Evolutionary conservation across 208 protist genomes (phyloP).

Genomic region (Trypanosoma congolense): DNA sequence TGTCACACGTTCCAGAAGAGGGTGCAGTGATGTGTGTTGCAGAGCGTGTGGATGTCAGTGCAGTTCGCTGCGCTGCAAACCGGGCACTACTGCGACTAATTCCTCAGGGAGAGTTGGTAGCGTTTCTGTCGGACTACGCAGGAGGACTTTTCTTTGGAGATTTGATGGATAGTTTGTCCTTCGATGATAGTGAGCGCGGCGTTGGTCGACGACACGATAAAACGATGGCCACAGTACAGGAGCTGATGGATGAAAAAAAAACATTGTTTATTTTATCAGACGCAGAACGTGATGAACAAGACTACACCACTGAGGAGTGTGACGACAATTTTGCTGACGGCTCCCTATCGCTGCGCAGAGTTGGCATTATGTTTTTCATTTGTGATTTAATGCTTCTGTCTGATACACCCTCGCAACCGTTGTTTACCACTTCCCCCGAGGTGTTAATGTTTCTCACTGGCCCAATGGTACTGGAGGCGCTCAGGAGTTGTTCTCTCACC

Average conservation of each 20-base stretch:
- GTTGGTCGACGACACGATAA: conserved; percentile 9
- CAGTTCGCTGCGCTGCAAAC: background rate
- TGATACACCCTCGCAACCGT: background rate
- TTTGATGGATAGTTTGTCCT: conserved; percentile 15
- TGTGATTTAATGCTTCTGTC: conserved; percentile 10
- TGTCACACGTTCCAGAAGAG: background rate
- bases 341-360: conserved; percentile 10
- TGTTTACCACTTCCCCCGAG: conserved; percentile 19
- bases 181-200: conserved; percentile 22
- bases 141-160: conserved; percentile 8
- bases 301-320: conserved; percentile 1
- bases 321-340: background rate
- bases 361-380: conserved; percentile 19
- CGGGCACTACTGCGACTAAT: conserved; percentile 2
- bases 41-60: background rate
- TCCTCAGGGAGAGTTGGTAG: background rate
- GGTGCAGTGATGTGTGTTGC: no score
- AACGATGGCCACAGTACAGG: conserved; percentile 6
- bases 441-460: conserved; percentile 17
- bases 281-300: conserved; percentile 1
- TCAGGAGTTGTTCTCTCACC: conserved; percentile 16
- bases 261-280: conserved; percentile 14
- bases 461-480: conserved; percentile 16
- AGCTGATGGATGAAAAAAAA: conserved; percentile 18
- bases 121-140: conserved; percentile 3